These are phyloP conservation scores for Hypseocharis bilobata DNA, from an alignment of 441 rosid species.

Conservation along the genomic window DNA sequence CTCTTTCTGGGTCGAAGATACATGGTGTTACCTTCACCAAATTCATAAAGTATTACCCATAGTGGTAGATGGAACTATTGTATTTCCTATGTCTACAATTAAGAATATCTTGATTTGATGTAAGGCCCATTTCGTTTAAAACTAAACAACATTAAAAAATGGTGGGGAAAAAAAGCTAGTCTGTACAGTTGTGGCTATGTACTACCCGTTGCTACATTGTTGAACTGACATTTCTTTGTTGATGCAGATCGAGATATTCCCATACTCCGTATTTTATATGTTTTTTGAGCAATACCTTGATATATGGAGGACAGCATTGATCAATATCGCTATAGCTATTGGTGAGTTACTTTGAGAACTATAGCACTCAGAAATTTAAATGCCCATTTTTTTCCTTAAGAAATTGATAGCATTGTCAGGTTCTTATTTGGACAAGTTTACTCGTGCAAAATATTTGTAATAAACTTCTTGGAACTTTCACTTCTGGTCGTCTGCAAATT, in stretches of 20 bases:
- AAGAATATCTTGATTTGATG: background rate
- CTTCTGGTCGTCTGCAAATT: background rate
- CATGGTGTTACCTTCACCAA: background rate
- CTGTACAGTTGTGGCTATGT: background rate
- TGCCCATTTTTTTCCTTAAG: background rate
- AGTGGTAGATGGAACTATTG: background rate
- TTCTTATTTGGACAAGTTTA: no score
- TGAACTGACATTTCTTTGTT: conserved; percentile 12
- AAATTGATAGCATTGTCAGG: background rate
- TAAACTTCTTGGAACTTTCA: background rate
- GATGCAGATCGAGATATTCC: conserved; percentile 87
- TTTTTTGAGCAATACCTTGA: conserved; percentile 95
- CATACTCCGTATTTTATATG: conserved; percentile 95
- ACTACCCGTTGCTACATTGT: background rate
- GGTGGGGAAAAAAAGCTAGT: background rate
- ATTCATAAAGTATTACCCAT: conserved; percentile 1
- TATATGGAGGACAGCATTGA: conserved; percentile 90
- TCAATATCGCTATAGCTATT: conserved; percentile 86
- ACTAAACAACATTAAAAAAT: background rate
- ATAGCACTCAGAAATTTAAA: conserved; percentile 9
- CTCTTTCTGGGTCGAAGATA: conserved; percentile 6
- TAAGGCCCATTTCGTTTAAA: background rate
- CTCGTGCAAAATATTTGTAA: background rate
- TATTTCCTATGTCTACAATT: conserved; percentile 10
- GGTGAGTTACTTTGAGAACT: conserved; percentile 44